Evolutionary conservation across 208 protist species (phyloP).

Genomic region (Eutreptiella sp.): DNA sequence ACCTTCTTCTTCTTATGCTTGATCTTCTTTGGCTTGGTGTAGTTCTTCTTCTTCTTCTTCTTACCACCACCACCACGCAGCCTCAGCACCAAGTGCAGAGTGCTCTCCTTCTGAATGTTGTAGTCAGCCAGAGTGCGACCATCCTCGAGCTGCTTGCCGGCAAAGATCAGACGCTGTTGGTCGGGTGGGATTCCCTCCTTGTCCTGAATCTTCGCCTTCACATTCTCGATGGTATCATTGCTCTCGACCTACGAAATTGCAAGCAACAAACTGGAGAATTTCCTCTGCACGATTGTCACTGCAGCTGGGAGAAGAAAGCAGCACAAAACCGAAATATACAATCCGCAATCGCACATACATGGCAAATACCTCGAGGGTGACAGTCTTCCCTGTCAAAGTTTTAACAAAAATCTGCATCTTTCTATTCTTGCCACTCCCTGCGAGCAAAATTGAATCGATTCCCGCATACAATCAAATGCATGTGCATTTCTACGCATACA

Average conservation of each 20-base stretch:
- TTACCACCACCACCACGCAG: slow-evolving; percentile 89
- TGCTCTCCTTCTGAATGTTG: slow-evolving; percentile 68
- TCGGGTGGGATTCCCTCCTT: slow-evolving; percentile 65
- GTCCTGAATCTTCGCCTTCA: slow-evolving; percentile 69
- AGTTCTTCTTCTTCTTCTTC: slow-evolving; percentile 99
- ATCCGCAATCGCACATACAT: slow-evolving; percentile 46
- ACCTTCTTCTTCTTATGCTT: slow-evolving; percentile 98
- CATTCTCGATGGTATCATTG: slow-evolving; percentile 65
- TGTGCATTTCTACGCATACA: too few relatives aligned
- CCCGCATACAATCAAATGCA: too few relatives aligned
- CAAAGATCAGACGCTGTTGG: slow-evolving; percentile 52
- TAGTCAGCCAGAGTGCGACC: slow-evolving; percentile 55
- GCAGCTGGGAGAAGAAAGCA: not conserved
- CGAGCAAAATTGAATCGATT: slow-evolving; percentile 5
- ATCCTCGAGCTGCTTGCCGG: slow-evolving; percentile 70
- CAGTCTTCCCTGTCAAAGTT: slow-evolving; percentile 73
- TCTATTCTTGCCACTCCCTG: slow-evolving; percentile 26
- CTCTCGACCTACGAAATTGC: slow-evolving; percentile 44
- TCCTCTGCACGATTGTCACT: slow-evolving; percentile 31
- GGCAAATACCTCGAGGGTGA: slow-evolving; percentile 65
- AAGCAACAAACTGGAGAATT: slow-evolving; percentile 32
- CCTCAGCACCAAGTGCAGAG: slow-evolving; percentile 72
- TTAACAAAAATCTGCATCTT: slow-evolving; percentile 89
- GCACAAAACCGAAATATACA: slow-evolving; percentile 23
- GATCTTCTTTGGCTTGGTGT: slow-evolving; percentile 97